Evolutionary conservation across 139 green algal genomes (phyloP), one percentile per base, ranked within the genome.

Genomic region (Pleodorina starrii): DNA sequence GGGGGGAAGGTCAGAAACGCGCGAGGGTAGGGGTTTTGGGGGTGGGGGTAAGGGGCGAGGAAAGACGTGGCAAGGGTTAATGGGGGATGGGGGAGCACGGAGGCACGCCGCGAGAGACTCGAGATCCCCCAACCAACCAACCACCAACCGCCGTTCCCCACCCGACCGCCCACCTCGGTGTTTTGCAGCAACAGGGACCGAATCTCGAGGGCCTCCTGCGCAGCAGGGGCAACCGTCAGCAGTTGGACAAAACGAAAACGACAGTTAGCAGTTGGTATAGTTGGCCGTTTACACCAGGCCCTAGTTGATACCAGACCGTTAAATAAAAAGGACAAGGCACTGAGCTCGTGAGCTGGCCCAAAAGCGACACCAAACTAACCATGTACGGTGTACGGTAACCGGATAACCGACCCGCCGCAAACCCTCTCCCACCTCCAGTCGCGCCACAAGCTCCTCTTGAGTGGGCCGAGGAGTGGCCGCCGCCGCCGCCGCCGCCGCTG

Each of bases 151-250:
- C n/a, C n/a, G n/a, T n/a, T n/a, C n/a, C n/a, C n/a, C n/a, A n/a
- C n/a, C n/a, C n/a, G n/a, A n/a, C n/a, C n/a, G 21, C 43, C 23
- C 38, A 81, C 90, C 82, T 99, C 94, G 0, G 91, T 96, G 92
- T 98, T 99, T 4, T 76, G 88, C 38, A 66, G 36, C 87, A 99
- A 93, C 83, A 99, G 93, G 10, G 91, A 59, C 10, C 94, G 74
- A 80, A 99, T 98, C 38, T 93, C 40, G 59, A 97, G 80, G 6
- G 98, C 98, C 92, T 99, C 96, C 46, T 88, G 81, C 44, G 29
- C 5, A 42, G 40, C 57, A 11, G 69, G n/a, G 69, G n/a, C 25
- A 66, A 66, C 25, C 5, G 54, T 21, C 54, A 27, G 25, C 29
- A 17, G 54, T 66, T 66, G 54, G 54, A 32, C 29, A 21, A n/a